Base-by-base conservation (phyloP, 208 protist genomes). In the Kentomonas sorsogonicus region DNA sequence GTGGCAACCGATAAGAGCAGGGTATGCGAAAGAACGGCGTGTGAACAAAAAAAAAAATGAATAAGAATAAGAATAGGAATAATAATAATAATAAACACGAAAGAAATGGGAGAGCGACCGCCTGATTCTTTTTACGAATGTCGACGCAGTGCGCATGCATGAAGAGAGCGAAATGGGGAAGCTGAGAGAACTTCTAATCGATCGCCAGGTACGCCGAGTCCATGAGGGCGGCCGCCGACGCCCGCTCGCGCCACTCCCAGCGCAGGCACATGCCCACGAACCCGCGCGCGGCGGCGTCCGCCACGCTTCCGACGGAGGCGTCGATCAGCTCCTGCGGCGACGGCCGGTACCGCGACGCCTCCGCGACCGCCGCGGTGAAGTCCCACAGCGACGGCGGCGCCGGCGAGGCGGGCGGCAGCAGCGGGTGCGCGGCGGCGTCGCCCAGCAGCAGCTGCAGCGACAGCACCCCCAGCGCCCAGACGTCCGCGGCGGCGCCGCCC, bases 401-500 rank as follows among this genome's bases (percentile, higher is more conserved):
- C 6, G 59, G 38, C 5, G 46, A 53, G 23, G 62, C 44, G 15
- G 63, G 45, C 27, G 29, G 7, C 2, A 34, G 45, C 60, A 54
- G 71, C 23, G 72, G 68, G 39, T 79, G 74, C 27, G 51, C 52
- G 38, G 50, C 30, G 29, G 44, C 54, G 30, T 53, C 40, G 44
- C 69, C 61, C 3, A 60, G 62, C 6, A 81, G 46, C 25, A 84
- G 56, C 31, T 86, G 63, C 52, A 69, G 68, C 23, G 71, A 54
- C 20, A 76, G 45, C 7, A 86, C 48, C 1, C 80, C 84, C 7
- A 86, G 48, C 1, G 74, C 57, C 84, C 84, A 91, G 9, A 86
- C 39, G 23, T 86, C 79, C n/a, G 61, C 72, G 22, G 23, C 29
- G 2, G 41, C 20, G 7, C n/a, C n/a, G n/a, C n/a, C n/a, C n/a